Percentiles rank a stretch among this genome's conserved stretches.
phyloP scores from a whole-genome alignment of 108 stramenopile genomes.

The Epithemia pelagica region DNA sequence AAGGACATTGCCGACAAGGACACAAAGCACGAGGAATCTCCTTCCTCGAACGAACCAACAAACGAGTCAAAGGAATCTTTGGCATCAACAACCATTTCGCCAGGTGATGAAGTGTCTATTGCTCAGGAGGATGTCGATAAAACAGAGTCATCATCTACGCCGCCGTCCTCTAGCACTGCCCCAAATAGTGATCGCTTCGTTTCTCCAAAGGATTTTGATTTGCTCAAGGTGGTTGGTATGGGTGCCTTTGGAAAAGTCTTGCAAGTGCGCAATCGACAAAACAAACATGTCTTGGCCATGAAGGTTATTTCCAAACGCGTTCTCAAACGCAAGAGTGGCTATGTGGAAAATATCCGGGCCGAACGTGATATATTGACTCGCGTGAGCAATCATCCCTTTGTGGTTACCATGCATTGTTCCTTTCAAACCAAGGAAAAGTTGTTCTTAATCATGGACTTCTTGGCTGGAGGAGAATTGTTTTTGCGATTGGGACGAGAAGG shows the following conservation, averaged over 20 bases:
- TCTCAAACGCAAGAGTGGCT: conserved; percentile 66
- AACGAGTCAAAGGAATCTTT: too few relatives aligned
- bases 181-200: conserved; percentile 47
- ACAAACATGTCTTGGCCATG: conserved; percentile 86
- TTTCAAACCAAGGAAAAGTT: conserved; percentile 94
- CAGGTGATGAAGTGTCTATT: too few relatives aligned
- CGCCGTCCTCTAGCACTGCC: too few relatives aligned
- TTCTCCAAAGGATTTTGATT: conserved; percentile 81
- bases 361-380: conserved; percentile 92
- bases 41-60: too few relatives aligned
- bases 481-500: conserved; percentile 63
- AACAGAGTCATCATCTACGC: too few relatives aligned
- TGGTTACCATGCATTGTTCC: conserved; percentile 91
- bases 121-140: too few relatives aligned
- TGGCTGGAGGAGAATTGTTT: conserved; percentile 96
- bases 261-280: conserved; percentile 78
- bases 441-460: conserved; percentile 96
- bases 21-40: too few relatives aligned
- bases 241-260: conserved; percentile 99
- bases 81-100: too few relatives aligned
- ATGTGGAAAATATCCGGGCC: conserved; percentile 79
- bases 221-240: conserved; percentile 91
- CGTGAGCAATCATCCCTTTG: conserved; percentile 87
- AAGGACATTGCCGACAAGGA: too few relatives aligned
- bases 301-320: conserved; percentile 94